Evolutionary conservation across 1,284 basidiomycete species (phyloP).

Genomic region (Lignosus rhinocerotis): DNA sequence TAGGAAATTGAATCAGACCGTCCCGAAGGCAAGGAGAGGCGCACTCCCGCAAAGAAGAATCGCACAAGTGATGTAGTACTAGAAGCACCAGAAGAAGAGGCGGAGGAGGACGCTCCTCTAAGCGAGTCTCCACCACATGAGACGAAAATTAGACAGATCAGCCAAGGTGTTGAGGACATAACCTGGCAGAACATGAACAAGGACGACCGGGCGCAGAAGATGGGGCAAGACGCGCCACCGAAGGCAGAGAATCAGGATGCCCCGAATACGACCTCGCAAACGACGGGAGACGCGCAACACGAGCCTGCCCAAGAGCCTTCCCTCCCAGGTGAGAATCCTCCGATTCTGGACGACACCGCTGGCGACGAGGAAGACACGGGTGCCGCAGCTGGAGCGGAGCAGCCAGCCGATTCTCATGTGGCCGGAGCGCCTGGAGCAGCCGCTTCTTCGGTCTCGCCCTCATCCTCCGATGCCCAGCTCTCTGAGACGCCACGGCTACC

Average conservation of each 20-base stretch:
- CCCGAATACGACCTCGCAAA: neutral
- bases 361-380: constrained; percentile 29
- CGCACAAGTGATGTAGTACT: constrained; percentile 46
- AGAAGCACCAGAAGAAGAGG: constrained; percentile 64
- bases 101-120: constrained; percentile 39
- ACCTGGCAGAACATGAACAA: constrained; percentile 58
- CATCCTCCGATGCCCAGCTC: neutral
- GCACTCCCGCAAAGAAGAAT: constrained; percentile 73
- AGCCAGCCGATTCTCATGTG: constrained; percentile 24
- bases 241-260: constrained; percentile 15
- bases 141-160: constrained; percentile 73
- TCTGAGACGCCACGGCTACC: constrained; percentile 9
- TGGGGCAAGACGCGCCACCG: constrained; percentile 25
- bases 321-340: constrained; percentile 24
- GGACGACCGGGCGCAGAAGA: constrained; percentile 23
- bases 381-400: constrained; percentile 30
- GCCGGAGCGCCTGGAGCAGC: constrained; percentile 16
- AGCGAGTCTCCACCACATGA: constrained; percentile 69
- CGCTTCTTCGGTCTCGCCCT: neutral
- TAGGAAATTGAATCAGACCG: constrained; percentile 44
- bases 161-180: constrained; percentile 74
- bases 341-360: constrained; percentile 20
- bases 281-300: neutral
- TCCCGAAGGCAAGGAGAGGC: constrained; percentile 41
- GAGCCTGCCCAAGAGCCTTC: constrained; percentile 5